A percentile compares a stretch with the other conserved stretches of the same genome.
Conservation (phyloP, 2,329 filamentous ascomycete species). For the Thelonectria rubi region DNA sequence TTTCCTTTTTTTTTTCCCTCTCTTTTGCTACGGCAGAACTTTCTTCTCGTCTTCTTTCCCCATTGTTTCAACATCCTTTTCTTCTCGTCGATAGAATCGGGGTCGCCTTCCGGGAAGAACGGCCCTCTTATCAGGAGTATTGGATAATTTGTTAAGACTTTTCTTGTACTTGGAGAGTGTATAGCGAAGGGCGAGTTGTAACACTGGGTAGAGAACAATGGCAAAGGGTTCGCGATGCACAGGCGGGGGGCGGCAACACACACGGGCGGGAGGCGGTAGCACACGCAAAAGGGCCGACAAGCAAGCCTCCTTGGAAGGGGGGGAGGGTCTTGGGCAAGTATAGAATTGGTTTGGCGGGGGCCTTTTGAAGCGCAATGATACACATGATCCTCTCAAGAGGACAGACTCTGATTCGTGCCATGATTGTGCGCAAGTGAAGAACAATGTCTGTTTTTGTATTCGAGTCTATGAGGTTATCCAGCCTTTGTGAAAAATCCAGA, state of each 20-base stretch:
- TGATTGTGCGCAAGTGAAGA: not conserved
- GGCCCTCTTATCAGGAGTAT: conserved; percentile 28
- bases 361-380: conserved; percentile 8
- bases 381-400: conserved; percentile 16
- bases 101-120: conserved; percentile 28
- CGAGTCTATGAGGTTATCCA: not conserved
- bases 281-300: conserved; percentile 12
- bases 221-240: conserved; percentile 23
- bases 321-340: conserved; percentile 13
- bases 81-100: conserved; percentile 14
- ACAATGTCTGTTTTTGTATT: not conserved
- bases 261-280: not conserved
- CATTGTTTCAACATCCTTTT: not conserved
- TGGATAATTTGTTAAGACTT: not conserved
- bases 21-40: conserved; percentile 1
- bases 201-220: conserved; percentile 18
- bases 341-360: conserved; percentile 30
- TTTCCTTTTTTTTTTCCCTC: conserved; percentile 4
- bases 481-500: not conserved
- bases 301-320: not conserved
- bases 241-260: conserved; percentile 2
- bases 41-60: not conserved
- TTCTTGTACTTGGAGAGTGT: conserved; percentile 24
- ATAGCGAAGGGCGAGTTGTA: conserved; percentile 20
- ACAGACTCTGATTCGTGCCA: conserved; percentile 15